Base-by-base conservation (phyloP, 2,329 filamentous ascomycete species). In the Fusarium torreyae region DNA sequence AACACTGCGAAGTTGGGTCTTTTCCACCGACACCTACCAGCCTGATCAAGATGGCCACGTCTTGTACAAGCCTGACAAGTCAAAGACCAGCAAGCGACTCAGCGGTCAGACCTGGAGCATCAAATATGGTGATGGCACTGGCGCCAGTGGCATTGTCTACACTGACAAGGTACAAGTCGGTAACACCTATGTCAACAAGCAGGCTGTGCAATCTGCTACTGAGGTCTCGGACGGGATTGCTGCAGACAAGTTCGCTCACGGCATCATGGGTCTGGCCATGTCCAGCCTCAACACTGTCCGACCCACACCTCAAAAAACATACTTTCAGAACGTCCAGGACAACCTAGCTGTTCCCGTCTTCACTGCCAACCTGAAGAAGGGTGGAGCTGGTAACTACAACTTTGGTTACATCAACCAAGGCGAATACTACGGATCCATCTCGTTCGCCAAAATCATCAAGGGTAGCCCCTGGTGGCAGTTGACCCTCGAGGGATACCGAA, bases 151-250 rank as follows among this genome's bases (percentile, higher is more conserved):
- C 42, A 84, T 85, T 49, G 90, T 93, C 56, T 92, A 90, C 78
- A 84, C 82, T 31, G 91, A 93, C 77, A 87, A 82, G 48, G 90
- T 92, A 42, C 81, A 81, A 22, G 84, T 93, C 26, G 90, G 89
- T 45, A 81, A 81, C 31, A 86, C 90, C 4, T 87, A 82, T 28
- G 88, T 89, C 34, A 83, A 83, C 4, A 76, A 78, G 4, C 91
- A 93, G 77, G 89, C 89, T 10, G 86, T 93, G 13, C 88, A 92
- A 77, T 86, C 89, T 34, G 91, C 91, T 15, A 82, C 82, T 5
- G 81, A 83, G 1, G 85, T 92, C 42, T 91, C 88, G 14, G 62
- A 77, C 2, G 74, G 71, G 2, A 81, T 84, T 24, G 64, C 78
- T 0, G n/a, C 45, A 0, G 79, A 82, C 59, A 68, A 40, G 5